Conservation (phyloP, 163 green algal species). For the Scenedesmus sp. region DNA sequence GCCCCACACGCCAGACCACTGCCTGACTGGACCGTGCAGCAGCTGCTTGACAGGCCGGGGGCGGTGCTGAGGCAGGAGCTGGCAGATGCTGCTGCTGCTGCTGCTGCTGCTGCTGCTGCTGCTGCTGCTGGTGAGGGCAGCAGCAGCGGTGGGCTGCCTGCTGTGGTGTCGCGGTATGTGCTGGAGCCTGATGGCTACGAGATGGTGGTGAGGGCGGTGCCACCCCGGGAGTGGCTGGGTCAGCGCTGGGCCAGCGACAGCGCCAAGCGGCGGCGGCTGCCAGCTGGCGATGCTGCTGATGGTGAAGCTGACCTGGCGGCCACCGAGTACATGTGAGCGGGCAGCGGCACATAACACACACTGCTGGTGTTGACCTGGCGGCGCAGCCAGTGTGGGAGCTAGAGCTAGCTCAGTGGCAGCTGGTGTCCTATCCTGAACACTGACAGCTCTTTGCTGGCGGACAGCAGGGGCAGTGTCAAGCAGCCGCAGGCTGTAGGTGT, state of each 20-base stretch:
- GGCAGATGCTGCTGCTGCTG: not conserved
- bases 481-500: not conserved
- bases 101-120: not conserved
- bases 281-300: not conserved
- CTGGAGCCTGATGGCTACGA: not conserved
- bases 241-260: not conserved
- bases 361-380: no score
- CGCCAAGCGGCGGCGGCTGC: not conserved
- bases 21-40: not conserved
- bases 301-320: not conserved
- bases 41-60: constrained; percentile 29
- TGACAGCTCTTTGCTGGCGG: not conserved
- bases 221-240: constrained; percentile 26
- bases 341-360: no score
- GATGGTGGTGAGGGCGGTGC: not conserved
- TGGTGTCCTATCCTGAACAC: no score
- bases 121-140: not conserved
- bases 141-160: constrained; percentile 11
- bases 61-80: constrained; percentile 32
- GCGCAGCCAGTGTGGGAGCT: no score
- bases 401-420: no score
- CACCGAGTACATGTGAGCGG: constrained; percentile 1
- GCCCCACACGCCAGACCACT: not conserved
- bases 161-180: not conserved
- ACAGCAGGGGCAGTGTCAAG: not conserved